Evolutionary conservation across 1,284 basidiomycete species (phyloP), one percentile per base, ranked within the genome.

Genomic region (Lignosus rhinocerotis): DNA sequence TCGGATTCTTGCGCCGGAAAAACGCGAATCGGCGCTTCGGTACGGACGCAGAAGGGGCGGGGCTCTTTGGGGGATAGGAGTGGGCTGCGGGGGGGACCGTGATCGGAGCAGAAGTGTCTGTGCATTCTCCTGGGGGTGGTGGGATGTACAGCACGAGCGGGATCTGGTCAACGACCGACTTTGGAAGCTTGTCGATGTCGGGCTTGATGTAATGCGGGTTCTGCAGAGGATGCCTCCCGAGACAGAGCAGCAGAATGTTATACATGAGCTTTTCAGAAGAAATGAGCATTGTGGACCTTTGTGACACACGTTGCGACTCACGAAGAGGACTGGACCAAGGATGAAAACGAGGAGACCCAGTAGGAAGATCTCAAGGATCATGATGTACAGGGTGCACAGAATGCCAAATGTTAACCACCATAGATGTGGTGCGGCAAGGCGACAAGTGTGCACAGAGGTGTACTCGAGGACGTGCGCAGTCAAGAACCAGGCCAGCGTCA

Each of bases 401-500:
- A 93, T 84, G 38, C 82, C 85, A 70, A 93, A 92, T 36, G 82
- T 84, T 42, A 92, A 80, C 88, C 88, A 93, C 90, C 90, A 93
- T 34, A 93, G 74, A 65, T 92, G 87, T 6, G 90, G 90, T 8
- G 90, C 82, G 0, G 85, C 77, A 58, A 78, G 72, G 19, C 90
- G 85, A 61, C 90, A 93, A 11, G 84, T 82, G 63, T 85, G 77
- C 33, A 90, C 75, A 10, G 88, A 87, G 12, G 87, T 88, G 66
- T 91, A 92, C 59, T 85, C 80, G 56, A 93, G 75, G 32, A 92
- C 86, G 67, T 93, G 88, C 8, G 90, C 87, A 17, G 84, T 85
- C 16, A 92, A 69, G 68, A 92, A 92, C 89, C 90, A 93, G 55
- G 80, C 83, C 12, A 92, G 69, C n/a, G 86, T 87, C 59, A 89